These are phyloP conservation scores for Toxicodendron radicans DNA, from an alignment of 345 rosid species.

Conservation along the genomic window DNA sequence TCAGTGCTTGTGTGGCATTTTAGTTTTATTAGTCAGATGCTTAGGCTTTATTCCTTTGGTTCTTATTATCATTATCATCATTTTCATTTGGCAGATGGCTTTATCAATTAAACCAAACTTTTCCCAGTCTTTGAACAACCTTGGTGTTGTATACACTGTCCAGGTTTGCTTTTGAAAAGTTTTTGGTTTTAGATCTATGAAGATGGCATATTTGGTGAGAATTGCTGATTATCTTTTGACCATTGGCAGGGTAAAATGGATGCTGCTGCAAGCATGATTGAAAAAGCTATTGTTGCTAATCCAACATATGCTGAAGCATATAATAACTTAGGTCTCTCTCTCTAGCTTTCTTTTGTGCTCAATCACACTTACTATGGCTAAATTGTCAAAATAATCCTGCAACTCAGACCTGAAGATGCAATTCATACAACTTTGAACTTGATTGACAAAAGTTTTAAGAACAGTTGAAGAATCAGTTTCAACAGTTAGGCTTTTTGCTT, in stretches of 20 bases:
- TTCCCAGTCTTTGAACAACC: slow-evolving; percentile 97
- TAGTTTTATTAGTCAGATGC: slow-evolving; percentile 14
- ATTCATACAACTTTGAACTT: neutral
- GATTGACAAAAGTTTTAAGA: neutral
- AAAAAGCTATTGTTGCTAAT: slow-evolving; percentile 95
- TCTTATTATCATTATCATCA: neutral
- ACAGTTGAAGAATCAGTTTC: neutral
- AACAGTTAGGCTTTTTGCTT: no score
- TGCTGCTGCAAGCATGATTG: slow-evolving; percentile 97
- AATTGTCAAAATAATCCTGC: neutral
- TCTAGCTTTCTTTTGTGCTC: neutral
- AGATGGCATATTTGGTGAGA: neutral
- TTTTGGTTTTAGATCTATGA: slow-evolving; percentile 5
- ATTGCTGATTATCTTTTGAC: slow-evolving; percentile 20
- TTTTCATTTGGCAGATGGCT: slow-evolving; percentile 66
- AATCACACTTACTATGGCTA: neutral
- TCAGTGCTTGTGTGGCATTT: slow-evolving; percentile 22
- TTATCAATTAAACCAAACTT: slow-evolving; percentile 96
- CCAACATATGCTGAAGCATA: slow-evolving; percentile 98
- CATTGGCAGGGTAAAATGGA: slow-evolving; percentile 96
- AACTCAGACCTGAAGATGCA: neutral
- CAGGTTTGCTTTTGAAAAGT: slow-evolving; percentile 60
- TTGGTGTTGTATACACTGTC: slow-evolving; percentile 98
- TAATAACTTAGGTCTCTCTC: slow-evolving; percentile 80
- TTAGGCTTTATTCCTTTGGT: neutral